A percentile compares a stretch with the other conserved stretches of the same genome.
These are phyloP conservation scores for Mycena leptocephala DNA, from an alignment of 768 basidiomycete genomes.

Conservation along the genomic window DNA sequence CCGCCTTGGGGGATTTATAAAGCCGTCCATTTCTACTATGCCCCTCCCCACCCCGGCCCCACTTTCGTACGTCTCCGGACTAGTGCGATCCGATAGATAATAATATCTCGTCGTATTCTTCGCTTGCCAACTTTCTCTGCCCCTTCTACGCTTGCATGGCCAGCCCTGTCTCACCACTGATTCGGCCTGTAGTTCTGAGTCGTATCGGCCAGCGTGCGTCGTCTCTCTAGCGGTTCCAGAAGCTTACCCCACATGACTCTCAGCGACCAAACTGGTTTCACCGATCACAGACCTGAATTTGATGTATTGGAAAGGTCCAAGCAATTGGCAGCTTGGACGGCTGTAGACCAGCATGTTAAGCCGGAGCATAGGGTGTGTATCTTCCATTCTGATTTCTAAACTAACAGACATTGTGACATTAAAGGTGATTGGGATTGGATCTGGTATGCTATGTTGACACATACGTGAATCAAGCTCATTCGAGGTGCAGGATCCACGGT, in stretches of 20 bases:
- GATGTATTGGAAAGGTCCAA: conserved; percentile 86
- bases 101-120: conserved; percentile 16
- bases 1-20: conserved; percentile 7
- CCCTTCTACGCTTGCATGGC: conserved; percentile 6
- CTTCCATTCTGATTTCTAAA: conserved; percentile 7
- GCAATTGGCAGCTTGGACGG: conserved; percentile 92
- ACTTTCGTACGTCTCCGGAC: conserved; percentile 27
- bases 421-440: conserved; percentile 91
- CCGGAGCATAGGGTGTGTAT: conserved; percentile 85
- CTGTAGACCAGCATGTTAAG: conserved; percentile 91
- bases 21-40: background rate
- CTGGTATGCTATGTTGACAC: conserved; percentile 63
- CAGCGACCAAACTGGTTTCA: conserved; percentile 36
- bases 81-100: conserved; percentile 6
- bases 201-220: conserved; percentile 36
- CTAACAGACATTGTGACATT: conserved; percentile 5
- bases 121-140: background rate
- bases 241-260: background rate
- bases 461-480: conserved; percentile 18
- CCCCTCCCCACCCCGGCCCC: conserved; percentile 24
- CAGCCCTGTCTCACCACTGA: conserved; percentile 27
- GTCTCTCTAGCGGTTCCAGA: background rate
- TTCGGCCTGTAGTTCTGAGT: conserved; percentile 30
- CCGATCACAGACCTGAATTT: conserved; percentile 43
- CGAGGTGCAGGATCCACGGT: conserved; percentile 85